phyloP scores from a whole-genome alignment of 2,329 filamentous ascomycete genomes.

The Exserohilum rostratum region DNA sequence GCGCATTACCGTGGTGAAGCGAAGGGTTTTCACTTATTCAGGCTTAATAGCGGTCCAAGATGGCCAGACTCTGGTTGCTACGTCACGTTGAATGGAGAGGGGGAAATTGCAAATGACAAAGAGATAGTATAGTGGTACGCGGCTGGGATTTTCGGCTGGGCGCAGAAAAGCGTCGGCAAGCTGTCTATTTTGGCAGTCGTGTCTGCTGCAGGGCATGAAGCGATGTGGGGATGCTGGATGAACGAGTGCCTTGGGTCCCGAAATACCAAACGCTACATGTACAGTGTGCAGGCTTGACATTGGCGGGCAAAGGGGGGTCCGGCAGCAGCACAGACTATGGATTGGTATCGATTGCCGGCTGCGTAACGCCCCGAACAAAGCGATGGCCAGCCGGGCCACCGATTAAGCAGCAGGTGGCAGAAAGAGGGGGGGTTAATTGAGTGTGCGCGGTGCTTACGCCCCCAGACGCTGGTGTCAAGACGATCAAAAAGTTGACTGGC shows the following conservation, averaged over 20 bases:
- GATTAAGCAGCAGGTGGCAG: too few relatives aligned
- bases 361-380: not conserved
- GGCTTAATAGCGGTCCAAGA: slow-evolving; percentile 2
- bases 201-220: slow-evolving; percentile 8
- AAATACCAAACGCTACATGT: slow-evolving; percentile 2
- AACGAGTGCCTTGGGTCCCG: slow-evolving; percentile 1
- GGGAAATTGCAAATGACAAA: not conserved
- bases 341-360: too few relatives aligned
- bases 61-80: not conserved
- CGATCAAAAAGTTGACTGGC: not conserved
- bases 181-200: slow-evolving; percentile 7
- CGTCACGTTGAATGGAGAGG: not conserved
- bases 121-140: not conserved
- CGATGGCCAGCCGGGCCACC: too few relatives aligned
- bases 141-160: not conserved
- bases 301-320: slow-evolving; percentile 2
- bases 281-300: not conserved
- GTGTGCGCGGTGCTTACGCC: too few relatives aligned
- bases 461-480: not conserved
- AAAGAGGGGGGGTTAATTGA: too few relatives aligned
- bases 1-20: not conserved
- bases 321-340: too few relatives aligned
- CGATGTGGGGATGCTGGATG: slow-evolving; percentile 4
- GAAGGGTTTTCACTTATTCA: not conserved
- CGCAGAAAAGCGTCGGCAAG: not conserved